Evolutionary conservation across 2,329 filamentous ascomycete genomes (phyloP).

Genomic region (Colletotrichum tropicicola): DNA sequence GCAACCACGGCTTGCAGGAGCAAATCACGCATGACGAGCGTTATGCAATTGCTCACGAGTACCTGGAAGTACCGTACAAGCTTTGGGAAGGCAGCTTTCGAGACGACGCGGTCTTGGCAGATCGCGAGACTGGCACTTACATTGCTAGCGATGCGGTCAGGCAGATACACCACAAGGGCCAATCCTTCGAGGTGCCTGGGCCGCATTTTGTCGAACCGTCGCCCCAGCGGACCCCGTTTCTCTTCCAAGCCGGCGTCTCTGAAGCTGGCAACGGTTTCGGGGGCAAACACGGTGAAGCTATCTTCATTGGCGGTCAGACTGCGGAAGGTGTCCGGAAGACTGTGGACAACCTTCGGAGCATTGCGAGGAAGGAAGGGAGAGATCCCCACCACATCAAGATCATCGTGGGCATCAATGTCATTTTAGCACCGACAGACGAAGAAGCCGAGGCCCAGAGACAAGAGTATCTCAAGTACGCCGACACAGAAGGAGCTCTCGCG

Average conservation of each 20-base stretch:
- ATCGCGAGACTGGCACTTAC: constrained; percentile 61
- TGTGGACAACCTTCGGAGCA: constrained; percentile 49
- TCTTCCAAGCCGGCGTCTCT: constrained; percentile 61
- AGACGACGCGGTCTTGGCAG: constrained; percentile 66
- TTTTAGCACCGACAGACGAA: constrained; percentile 53
- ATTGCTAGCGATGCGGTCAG: constrained; percentile 57
- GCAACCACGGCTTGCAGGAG: constrained; percentile 66
- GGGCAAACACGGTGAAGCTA: constrained; percentile 34
- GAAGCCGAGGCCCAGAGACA: constrained; percentile 51
- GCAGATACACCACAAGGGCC: constrained; percentile 69
- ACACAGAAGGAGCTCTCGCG: constrained; percentile 51
- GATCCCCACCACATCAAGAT: constrained; percentile 51
- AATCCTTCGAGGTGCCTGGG: constrained; percentile 66
- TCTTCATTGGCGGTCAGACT: constrained; percentile 54
- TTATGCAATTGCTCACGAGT: constrained; percentile 69
- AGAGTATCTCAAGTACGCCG: constrained; percentile 50
- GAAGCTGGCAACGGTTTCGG: not conserved
- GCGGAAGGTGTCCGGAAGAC: constrained; percentile 49
- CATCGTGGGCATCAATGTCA: constrained; percentile 51
- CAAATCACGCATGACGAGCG: constrained; percentile 61
- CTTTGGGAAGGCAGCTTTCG: constrained; percentile 58
- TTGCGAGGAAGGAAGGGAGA: constrained; percentile 47
- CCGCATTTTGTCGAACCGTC: constrained; percentile 69
- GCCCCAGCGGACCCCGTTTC: constrained; percentile 70
- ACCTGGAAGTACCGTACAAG: constrained; percentile 66